phyloP scores from a whole-genome alignment of 192 early-diverging fungal genomes.

The Coemansia interrupta region DNA sequence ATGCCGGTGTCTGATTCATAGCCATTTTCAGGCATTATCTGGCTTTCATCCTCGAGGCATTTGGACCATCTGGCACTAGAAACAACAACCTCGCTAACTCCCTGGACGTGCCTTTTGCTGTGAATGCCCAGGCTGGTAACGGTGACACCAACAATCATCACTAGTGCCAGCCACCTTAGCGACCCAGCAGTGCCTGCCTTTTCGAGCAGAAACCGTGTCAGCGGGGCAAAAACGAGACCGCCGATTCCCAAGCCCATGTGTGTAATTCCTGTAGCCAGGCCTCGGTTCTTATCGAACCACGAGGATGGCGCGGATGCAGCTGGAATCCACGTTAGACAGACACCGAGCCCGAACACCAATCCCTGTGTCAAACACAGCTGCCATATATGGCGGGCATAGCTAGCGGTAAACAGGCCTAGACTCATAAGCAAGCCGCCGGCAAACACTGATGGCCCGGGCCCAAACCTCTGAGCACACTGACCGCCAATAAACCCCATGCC shows the following conservation, averaged over 20 bases:
- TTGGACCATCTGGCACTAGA: constrained; percentile 36
- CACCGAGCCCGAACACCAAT: constrained; percentile 61
- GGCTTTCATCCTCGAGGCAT: constrained; percentile 26
- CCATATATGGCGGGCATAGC: constrained; percentile 61
- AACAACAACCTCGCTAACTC: constrained; percentile 22
- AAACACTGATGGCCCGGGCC: constrained; percentile 48
- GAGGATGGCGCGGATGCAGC: constrained; percentile 61
- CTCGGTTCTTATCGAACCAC: constrained; percentile 62
- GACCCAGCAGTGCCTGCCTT: constrained; percentile 43
- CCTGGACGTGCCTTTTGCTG: constrained; percentile 22
- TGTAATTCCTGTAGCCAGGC: constrained; percentile 63
- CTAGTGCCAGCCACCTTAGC: constrained; percentile 43
- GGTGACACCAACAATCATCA: constrained; percentile 32
- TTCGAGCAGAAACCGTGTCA: constrained; percentile 46
- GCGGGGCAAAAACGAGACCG: constrained; percentile 59
- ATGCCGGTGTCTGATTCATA: constrained; percentile 24
- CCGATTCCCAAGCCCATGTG: constrained; percentile 67
- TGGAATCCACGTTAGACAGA: constrained; percentile 58
- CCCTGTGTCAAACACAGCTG: constrained; percentile 67
- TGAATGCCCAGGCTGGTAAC: constrained; percentile 43
- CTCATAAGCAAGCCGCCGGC: constrained; percentile 46
- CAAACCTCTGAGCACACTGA: constrained; percentile 27
- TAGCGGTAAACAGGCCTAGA: constrained; percentile 58
- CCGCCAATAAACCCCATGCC: constrained; percentile 46
- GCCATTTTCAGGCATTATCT: constrained; percentile 14